Percentiles rank a stretch among this genome's conserved stretches.
Conservation (phyloP, 768 basidiomycete species). For the Podaxis rugospora region DNA sequence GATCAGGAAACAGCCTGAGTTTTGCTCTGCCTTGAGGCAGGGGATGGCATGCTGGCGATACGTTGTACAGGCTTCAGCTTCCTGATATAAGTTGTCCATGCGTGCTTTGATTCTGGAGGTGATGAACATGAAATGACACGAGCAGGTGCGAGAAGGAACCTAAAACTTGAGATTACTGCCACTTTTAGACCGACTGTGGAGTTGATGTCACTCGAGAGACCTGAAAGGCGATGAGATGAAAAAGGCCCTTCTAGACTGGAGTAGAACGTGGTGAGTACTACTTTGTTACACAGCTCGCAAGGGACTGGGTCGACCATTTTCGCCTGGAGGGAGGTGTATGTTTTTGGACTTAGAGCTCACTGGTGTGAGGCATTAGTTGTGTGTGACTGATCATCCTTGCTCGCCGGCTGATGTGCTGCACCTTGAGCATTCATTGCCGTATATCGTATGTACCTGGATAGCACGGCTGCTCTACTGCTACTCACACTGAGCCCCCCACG, state of each 20-base stretch:
- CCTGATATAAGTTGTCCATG: neutral
- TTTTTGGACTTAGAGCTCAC: neutral
- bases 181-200: neutral
- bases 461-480: neutral
- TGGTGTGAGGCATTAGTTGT: neutral
- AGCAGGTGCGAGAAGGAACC: neutral
- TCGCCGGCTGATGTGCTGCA: neutral
- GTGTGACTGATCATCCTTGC: neutral
- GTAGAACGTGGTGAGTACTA: neutral
- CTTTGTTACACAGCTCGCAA: neutral
- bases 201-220: neutral
- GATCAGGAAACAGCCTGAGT: neutral
- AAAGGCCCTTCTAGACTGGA: neutral
- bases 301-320: neutral
- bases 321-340: neutral
- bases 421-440: neutral
- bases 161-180: neutral
- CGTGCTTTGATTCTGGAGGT: neutral
- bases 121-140: neutral
- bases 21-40: conserved; percentile 1
- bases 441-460: neutral
- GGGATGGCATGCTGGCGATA: conserved; percentile 1
- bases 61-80: neutral
- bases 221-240: neutral
- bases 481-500: neutral